Evolutionary conservation across 106 monocot genomes (phyloP), one percentile per base, ranked within the genome.

Genomic region (Acanthochlamys bracteata): DNA sequence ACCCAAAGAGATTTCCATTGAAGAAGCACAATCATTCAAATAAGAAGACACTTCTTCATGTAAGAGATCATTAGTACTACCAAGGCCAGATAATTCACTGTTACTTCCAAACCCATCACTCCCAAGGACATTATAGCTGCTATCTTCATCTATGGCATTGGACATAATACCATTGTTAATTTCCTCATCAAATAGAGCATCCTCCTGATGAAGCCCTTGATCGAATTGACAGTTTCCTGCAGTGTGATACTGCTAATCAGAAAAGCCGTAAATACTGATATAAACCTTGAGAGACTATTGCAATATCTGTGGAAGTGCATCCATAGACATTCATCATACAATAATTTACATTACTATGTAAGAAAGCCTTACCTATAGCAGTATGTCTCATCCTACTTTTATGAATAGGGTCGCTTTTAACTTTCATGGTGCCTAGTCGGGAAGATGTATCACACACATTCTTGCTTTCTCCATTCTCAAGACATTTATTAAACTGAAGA

Each of bases 311-410:
- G 52, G 58, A 60, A 52, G 56, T 33, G 55, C 57, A 63, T 33
- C 73, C 47, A 47, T 42, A 73, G 49, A 73, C 68, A 56, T 71
- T 79, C 24, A 80, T 54, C 70, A 84, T 27, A 56, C 84, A 88
- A 66, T 71, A 75, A 72, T 80, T 64, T 61, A 73, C 76, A 68
- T 82, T 79, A 61, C 77, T 77, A 68, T 80, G 88, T 11, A 87
- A 66, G 66, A 95, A 90, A 20, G 45, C 67, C 49, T 87, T 82
- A 63, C 90, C 95, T 71, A 73, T 74, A 33, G 84, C 77, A 59
- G 78, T 67, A 42, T 84, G 60, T 67, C 78, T 82, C 7, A 74
- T 53, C 20, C 59, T 79, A 46, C 66, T 84, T 25, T 64, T 75
- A 45, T 65, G 53, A 23, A 69, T 59, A 60, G 83, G 72, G 55